Conservation (phyloP, 1,139 yeast genomes). For the Debaryomyces sp. region DNA sequence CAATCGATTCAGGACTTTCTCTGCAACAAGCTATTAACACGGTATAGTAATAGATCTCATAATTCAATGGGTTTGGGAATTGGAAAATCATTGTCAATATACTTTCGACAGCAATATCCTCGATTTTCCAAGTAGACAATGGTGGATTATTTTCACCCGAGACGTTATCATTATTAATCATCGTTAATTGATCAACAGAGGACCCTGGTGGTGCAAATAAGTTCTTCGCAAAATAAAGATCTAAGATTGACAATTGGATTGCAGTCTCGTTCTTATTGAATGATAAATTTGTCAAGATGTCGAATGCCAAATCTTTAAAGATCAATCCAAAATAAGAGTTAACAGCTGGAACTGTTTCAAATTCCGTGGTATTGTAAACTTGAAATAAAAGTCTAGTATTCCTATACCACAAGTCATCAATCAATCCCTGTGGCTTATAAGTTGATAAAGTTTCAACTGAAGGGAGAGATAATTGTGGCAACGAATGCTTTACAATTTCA, state of each 20-base stretch:
- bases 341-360: constrained; percentile 75
- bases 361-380: constrained; percentile 56
- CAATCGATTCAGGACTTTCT: constrained; percentile 84
- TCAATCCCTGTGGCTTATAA: constrained; percentile 32
- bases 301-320: constrained; percentile 74
- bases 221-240: constrained; percentile 68
- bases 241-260: constrained; percentile 76
- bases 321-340: constrained; percentile 59
- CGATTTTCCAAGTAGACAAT: constrained; percentile 82
- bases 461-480: constrained; percentile 55
- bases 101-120: constrained; percentile 86
- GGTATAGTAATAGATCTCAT: constrained; percentile 79
- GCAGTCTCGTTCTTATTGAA: constrained; percentile 90
- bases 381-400: constrained; percentile 66
- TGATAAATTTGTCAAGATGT: constrained; percentile 76
- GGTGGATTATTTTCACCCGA: constrained; percentile 47
- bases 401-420: constrained; percentile 42
- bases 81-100: constrained; percentile 77
- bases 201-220: constrained; percentile 85
- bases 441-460: constrained; percentile 35
- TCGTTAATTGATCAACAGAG: constrained; percentile 67
- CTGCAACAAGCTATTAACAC: constrained; percentile 89
- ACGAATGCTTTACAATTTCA: constrained; percentile 44
- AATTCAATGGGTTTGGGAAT: constrained; percentile 68
- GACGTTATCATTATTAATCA: constrained; percentile 40